Evolutionary conservation across 192 early-diverging fungal genomes (phyloP).

Genomic region (Entomortierella parvispora): DNA sequence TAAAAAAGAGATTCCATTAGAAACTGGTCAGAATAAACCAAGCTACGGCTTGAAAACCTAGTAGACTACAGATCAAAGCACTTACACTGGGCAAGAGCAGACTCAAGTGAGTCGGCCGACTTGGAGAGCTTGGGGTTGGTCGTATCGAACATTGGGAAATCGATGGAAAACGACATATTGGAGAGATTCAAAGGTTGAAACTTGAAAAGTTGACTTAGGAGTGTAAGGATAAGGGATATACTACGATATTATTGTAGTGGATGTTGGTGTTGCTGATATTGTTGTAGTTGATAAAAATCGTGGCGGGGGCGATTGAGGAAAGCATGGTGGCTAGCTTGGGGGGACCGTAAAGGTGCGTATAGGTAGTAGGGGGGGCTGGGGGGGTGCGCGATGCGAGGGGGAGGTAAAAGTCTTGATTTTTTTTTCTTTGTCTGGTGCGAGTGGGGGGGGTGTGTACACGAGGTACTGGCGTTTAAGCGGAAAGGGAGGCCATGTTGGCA

Average conservation of each 20-base stretch:
- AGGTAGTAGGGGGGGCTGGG: constrained; percentile 1
- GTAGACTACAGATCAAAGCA: constrained; percentile 4
- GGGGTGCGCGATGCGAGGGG: constrained; percentile 5
- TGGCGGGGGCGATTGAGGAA: constrained; percentile 40
- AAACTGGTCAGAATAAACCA: too few relatives aligned
- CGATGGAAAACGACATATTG: constrained; percentile 36
- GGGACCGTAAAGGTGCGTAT: constrained; percentile 11
- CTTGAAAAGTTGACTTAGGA: constrained; percentile 27
- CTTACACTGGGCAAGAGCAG: constrained; percentile 50
- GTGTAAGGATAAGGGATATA: constrained; percentile 36
- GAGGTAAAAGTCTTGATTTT: not conserved
- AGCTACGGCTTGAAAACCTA: too few relatives aligned
- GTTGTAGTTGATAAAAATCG: constrained; percentile 7
- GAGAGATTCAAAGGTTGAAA: not conserved
- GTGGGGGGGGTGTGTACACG: constrained; percentile 27
- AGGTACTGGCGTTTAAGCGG: constrained; percentile 50
- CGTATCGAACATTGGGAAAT: constrained; percentile 42
- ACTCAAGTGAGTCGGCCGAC: constrained; percentile 42
- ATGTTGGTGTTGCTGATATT: constrained; percentile 25
- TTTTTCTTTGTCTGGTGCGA: constrained; percentile 34
- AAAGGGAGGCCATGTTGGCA: constrained; percentile 46
- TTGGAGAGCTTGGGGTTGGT: constrained; percentile 46
- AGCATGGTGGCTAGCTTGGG: constrained; percentile 36
- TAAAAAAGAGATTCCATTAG: not conserved
- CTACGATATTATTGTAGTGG: constrained; percentile 28